Evolutionary conservation across 2,329 filamentous ascomycete genomes (phyloP).

Genomic region (Arthrobotrys musiformis): DNA sequence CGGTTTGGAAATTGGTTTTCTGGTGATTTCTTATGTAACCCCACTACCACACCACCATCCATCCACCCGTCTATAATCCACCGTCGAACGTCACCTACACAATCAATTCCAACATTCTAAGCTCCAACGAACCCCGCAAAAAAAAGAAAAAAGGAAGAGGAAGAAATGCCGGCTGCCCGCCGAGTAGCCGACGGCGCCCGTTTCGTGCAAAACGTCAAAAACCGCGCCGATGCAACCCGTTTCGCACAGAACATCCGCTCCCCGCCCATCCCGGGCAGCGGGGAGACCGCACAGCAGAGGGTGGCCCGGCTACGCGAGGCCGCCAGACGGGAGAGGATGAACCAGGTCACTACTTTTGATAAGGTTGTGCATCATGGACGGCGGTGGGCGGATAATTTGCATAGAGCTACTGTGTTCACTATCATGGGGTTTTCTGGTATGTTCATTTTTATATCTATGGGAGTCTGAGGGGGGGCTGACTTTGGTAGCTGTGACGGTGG

Average conservation of each 20-base stretch:
- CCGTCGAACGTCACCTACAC: not conserved
- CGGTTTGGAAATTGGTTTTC: no score
- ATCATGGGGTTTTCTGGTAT: constrained; percentile 72
- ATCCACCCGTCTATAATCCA: not conserved
- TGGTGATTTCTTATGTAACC: constrained; percentile 7
- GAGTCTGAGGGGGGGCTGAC: constrained; percentile 7
- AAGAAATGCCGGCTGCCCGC: constrained; percentile 43
- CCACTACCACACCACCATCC: constrained; percentile 22
- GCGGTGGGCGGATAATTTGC: constrained; percentile 70
- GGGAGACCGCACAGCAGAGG: constrained; percentile 68
- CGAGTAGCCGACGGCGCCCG: constrained; percentile 52
- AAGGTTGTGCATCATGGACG: constrained; percentile 68
- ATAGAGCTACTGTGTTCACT: constrained; percentile 70
- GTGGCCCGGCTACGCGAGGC: constrained; percentile 67
- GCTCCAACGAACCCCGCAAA: not conserved
- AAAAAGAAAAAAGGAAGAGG: constrained; percentile 1
- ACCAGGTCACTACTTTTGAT: constrained; percentile 69
- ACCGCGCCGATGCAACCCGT: constrained; percentile 50
- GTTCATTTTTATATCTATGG: not conserved
- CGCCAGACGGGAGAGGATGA: constrained; percentile 65
- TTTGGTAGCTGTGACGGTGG: constrained; percentile 46
- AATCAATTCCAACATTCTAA: not conserved
- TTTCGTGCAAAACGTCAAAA: constrained; percentile 54
- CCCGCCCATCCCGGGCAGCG: constrained; percentile 32
- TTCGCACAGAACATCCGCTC: constrained; percentile 51